Evolutionary conservation across 2,329 filamentous ascomycete species (phyloP).

Genomic region (Diaporthe ampelina): DNA sequence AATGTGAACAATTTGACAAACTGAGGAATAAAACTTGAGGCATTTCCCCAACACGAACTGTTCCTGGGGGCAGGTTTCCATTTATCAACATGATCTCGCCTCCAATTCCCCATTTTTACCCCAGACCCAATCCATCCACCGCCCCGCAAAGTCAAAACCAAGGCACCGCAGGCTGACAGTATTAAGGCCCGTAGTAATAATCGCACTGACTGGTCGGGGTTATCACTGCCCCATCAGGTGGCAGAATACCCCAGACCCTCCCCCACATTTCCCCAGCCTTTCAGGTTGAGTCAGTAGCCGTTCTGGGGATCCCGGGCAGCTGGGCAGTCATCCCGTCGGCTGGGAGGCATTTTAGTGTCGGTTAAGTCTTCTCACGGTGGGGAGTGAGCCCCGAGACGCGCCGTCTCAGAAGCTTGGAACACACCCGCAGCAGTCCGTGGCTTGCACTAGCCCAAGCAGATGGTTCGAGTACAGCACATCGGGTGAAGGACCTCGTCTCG

Average conservation of each 20-base stretch:
- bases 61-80: not conserved
- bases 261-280: conserved; percentile 28
- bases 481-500: not conserved
- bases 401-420: not conserved
- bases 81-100: not conserved
- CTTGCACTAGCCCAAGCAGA: not conserved
- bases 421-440: not conserved
- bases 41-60: no score
- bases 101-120: conserved; percentile 22
- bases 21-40: not conserved
- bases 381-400: not conserved
- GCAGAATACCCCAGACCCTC: not conserved
- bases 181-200: conserved; percentile 15
- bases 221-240: not conserved
- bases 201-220: not conserved
- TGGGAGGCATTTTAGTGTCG: not conserved
- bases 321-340: not conserved
- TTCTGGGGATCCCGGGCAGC: not conserved
- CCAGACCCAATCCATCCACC: conserved; percentile 5
- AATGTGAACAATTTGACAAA: not conserved
- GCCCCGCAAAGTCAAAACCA: conserved; percentile 20
- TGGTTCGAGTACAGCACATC: not conserved
- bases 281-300: not conserved
- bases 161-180: not conserved
- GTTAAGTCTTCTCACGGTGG: not conserved